These are phyloP conservation scores for Colletotrichum acutatum DNA, from an alignment of 2,329 filamentous ascomycete species.

Conservation along the genomic window DNA sequence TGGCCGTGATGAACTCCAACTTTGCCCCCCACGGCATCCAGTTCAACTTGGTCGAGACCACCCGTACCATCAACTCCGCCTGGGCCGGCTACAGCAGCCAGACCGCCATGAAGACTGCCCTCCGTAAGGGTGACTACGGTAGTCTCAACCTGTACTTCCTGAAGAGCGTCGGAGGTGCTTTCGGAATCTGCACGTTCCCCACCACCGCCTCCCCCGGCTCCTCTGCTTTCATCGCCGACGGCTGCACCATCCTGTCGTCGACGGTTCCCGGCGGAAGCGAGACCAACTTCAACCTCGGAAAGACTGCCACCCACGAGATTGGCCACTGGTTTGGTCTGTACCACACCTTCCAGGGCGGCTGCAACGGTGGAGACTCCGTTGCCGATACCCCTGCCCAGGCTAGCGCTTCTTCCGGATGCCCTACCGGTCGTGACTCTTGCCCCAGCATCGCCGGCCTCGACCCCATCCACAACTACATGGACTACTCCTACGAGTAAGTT, in stretches of 20 bases:
- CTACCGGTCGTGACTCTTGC: slow-evolving; percentile 37
- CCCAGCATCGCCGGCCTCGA: slow-evolving; percentile 37
- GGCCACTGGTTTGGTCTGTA: slow-evolving; percentile 61
- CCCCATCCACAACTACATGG: slow-evolving; percentile 41
- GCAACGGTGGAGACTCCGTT: slow-evolving; percentile 51
- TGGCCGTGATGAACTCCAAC: slow-evolving; percentile 56
- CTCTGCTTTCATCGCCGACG: slow-evolving; percentile 48
- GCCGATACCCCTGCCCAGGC: slow-evolving; percentile 53
- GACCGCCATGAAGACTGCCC: slow-evolving; percentile 55
- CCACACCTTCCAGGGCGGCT: slow-evolving; percentile 59
- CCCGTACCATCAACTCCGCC: slow-evolving; percentile 57
- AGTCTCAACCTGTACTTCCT: slow-evolving; percentile 59
- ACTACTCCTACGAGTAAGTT: slow-evolving; percentile 46
- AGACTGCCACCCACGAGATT: slow-evolving; percentile 52
- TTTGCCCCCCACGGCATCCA: slow-evolving; percentile 56
- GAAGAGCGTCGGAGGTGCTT: slow-evolving; percentile 46
- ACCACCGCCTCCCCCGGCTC: slow-evolving; percentile 45
- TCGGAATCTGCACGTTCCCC: slow-evolving; percentile 61
- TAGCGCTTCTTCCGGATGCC: slow-evolving; percentile 39
- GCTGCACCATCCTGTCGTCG: slow-evolving; percentile 51
- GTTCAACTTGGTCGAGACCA: slow-evolving; percentile 57
- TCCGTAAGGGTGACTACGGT: slow-evolving; percentile 57
- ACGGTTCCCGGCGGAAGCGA: slow-evolving; percentile 51
- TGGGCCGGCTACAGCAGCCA: slow-evolving; percentile 56
- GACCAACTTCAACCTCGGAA: slow-evolving; percentile 47